These are phyloP conservation scores for Emiliania huxleyi DNA, from an alignment of 78 protist genomes.

Conservation along the genomic window DNA sequence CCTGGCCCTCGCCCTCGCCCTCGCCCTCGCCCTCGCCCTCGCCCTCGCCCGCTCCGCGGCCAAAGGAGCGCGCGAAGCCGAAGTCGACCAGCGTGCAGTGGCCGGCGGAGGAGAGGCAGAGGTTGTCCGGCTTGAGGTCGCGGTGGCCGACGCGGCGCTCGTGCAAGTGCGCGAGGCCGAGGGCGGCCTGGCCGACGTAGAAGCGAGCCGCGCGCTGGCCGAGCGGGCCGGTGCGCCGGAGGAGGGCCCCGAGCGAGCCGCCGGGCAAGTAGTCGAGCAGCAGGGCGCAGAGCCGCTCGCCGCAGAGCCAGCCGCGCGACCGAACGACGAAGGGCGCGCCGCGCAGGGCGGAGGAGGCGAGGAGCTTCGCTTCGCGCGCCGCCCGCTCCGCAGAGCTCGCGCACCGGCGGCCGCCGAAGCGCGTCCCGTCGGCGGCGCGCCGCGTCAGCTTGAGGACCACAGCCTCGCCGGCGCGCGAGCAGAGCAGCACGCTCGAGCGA, in stretches of 20 bases:
- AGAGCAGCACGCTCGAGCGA: too few species aligned
- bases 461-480: not conserved
- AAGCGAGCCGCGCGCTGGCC: not conserved
- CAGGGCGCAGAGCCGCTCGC: not conserved
- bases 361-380: not conserved
- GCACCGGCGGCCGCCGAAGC: not conserved
- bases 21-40: not conserved
- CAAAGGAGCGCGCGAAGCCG: not conserved
- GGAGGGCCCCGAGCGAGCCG: not conserved
- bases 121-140: not conserved
- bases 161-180: not conserved
- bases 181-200: not conserved
- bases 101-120: not conserved
- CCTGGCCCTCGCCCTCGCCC: not conserved
- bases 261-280: not conserved
- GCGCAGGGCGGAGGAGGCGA: not conserved
- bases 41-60: not conserved
- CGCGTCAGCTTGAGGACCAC: not conserved
- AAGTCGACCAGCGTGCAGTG: not conserved
- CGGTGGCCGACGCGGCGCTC: not conserved
- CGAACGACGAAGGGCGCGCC: not conserved
- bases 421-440: not conserved
- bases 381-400: not conserved
- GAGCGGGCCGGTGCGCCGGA: not conserved
- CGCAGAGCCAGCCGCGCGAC: not conserved